Evolutionary conservation across 495 filamentous ascomycete species (phyloP).

Genomic region (Penicillium coprophilum): DNA sequence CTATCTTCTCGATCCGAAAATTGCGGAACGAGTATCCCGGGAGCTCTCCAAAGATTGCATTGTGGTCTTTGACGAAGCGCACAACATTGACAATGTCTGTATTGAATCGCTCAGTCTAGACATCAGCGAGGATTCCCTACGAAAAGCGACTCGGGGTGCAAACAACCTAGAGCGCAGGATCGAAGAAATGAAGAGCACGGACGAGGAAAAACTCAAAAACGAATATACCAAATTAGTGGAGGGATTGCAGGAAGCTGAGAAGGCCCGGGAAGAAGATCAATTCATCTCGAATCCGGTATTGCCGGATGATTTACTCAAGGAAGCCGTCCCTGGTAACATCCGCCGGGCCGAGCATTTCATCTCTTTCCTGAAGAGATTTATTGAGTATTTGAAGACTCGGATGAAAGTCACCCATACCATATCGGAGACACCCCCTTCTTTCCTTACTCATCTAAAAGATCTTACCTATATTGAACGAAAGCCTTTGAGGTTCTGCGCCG

Average conservation of each 20-base stretch:
- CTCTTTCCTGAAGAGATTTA: constrained; percentile 90
- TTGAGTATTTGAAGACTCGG: constrained; percentile 96
- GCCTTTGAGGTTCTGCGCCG: constrained; percentile 91
- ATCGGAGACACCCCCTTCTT: constrained; percentile 92
- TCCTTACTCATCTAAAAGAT: constrained; percentile 90
- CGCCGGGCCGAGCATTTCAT: constrained; percentile 95
- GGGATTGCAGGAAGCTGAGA: constrained; percentile 81
- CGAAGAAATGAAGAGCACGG: constrained; percentile 85
- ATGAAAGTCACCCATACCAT: constrained; percentile 99
- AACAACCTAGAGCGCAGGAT: constrained; percentile 88
- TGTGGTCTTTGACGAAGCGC: constrained; percentile 97
- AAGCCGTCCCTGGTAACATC: constrained; percentile 96
- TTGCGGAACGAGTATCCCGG: constrained; percentile 92
- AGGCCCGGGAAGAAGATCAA: constrained; percentile 85
- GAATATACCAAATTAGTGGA: constrained; percentile 97
- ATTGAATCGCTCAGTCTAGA: constrained; percentile 98
- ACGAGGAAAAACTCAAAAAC: constrained; percentile 87
- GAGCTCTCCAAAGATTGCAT: constrained; percentile 98
- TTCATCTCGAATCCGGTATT: constrained; percentile 89
- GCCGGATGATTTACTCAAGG: constrained; percentile 52
- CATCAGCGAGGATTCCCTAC: constrained; percentile 88
- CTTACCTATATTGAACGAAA: constrained; percentile 98
- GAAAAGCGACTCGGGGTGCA: constrained; percentile 84
- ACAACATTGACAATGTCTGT: constrained; percentile 99
- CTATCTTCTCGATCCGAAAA: constrained; percentile 97